phyloP scores from a whole-genome alignment of 257 asterid genomes.

The Gentiana dahurica region DNA sequence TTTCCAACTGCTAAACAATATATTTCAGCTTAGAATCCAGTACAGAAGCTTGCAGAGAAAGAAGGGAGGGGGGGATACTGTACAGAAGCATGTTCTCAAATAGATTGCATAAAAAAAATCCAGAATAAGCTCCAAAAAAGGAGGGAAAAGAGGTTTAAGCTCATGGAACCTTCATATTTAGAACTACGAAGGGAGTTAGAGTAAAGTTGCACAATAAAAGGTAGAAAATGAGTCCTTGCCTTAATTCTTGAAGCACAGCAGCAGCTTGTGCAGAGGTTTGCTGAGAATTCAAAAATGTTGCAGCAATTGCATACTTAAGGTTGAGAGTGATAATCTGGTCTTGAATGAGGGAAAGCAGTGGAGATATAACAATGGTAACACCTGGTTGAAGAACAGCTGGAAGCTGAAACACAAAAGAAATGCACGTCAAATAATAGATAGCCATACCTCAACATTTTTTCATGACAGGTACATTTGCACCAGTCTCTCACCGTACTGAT shows the following conservation, averaged over 20 bases:
- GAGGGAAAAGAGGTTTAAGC: background rate
- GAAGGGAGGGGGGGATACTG: too few species aligned
- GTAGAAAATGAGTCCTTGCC: constrained; percentile 33
- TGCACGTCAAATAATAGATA: constrained; percentile 5
- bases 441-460: background rate
- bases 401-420: constrained; percentile 48
- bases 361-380: constrained; percentile 86
- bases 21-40: background rate
- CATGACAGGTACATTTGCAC: too few species aligned
- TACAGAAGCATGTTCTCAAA: background rate
- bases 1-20: background rate
- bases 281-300: constrained; percentile 94
- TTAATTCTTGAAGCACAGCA: constrained; percentile 72
- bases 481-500: too few species aligned
- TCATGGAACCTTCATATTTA: background rate
- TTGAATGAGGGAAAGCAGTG: constrained; percentile 96
- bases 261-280: constrained; percentile 77
- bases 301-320: constrained; percentile 82
- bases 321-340: constrained; percentile 92
- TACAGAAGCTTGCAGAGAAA: too few species aligned
- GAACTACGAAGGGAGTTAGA: background rate
- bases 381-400: constrained; percentile 82
- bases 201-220: background rate
- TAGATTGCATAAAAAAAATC: too few species aligned
- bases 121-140: background rate